A percentile compares a stretch with the other conserved stretches of the same genome.
Evolutionary conservation across 2,329 filamentous ascomycete species (phyloP).

Genomic region (Ophiostoma novo-ulmi): DNA sequence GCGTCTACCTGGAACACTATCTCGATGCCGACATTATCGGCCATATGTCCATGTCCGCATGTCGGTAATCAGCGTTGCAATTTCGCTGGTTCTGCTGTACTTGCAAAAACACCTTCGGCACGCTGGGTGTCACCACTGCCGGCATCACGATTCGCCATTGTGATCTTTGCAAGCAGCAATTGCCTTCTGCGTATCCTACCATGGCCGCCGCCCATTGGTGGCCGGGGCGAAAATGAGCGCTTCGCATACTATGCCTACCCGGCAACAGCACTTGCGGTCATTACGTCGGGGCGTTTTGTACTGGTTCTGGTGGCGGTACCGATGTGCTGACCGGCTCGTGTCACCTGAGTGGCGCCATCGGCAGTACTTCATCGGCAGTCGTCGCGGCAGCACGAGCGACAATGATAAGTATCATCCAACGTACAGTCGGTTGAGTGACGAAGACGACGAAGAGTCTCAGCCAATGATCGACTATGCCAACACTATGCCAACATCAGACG

Average conservation of each 20-base stretch:
- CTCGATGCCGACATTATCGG: not conserved
- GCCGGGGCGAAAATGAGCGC: not conserved
- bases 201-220: not conserved
- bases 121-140: not conserved
- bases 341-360: not conserved
- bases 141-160: not conserved
- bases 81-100: not conserved
- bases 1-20: constrained; percentile 46
- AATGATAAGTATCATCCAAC: not conserved
- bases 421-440: not conserved
- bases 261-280: not conserved
- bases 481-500: not conserved
- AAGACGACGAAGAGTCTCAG: not conserved
- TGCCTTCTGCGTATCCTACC: not conserved
- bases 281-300: not conserved
- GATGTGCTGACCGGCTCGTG: not conserved
- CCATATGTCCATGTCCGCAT: not conserved
- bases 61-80: not conserved
- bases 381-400: not conserved
- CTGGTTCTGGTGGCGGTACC: not conserved
- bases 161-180: not conserved
- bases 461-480: not conserved
- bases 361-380: not conserved
- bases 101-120: not conserved
- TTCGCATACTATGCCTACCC: constrained; percentile 4